Percentiles rank a stretch among this genome's conserved stretches.
Conservation (phyloP, 2,329 filamentous ascomycete species). For the Ascocoryne sarcoides region DNA sequence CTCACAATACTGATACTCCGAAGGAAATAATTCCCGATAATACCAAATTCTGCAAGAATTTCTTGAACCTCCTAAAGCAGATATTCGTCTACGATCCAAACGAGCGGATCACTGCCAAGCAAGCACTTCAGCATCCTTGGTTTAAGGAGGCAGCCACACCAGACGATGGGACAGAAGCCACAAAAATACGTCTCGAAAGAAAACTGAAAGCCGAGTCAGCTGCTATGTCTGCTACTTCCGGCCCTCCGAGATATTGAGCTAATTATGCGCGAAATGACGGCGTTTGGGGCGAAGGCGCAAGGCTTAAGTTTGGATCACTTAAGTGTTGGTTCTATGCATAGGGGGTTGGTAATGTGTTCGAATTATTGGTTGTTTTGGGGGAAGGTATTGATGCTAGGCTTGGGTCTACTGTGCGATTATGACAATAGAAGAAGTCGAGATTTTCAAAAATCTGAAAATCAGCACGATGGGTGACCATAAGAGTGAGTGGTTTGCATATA, state of each 20-base stretch:
- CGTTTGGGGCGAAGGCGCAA: conserved; percentile 10
- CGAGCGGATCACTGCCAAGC: conserved; percentile 56
- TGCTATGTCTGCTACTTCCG: conserved; percentile 8
- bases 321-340: conserved; percentile 15
- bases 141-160: conserved; percentile 54
- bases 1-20: background rate
- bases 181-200: conserved; percentile 44
- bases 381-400: conserved; percentile 6
- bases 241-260: background rate
- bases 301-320: conserved; percentile 8
- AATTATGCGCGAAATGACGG: conserved; percentile 18
- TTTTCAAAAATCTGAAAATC: background rate
- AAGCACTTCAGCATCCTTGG: conserved; percentile 59
- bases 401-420: conserved; percentile 6
- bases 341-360: conserved; percentile 20
- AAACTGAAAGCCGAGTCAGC: conserved; percentile 17
- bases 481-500: background rate
- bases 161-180: conserved; percentile 60
- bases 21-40: conserved; percentile 57
- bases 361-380: conserved; percentile 6
- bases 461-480: background rate
- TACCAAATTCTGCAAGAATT: conserved; percentile 51
- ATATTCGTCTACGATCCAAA: conserved; percentile 62
- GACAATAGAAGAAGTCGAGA: background rate
- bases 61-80: conserved; percentile 54